phyloP scores from a whole-genome alignment of 2,329 filamentous ascomycete species.

The Curvularia eragrostidis region DNA sequence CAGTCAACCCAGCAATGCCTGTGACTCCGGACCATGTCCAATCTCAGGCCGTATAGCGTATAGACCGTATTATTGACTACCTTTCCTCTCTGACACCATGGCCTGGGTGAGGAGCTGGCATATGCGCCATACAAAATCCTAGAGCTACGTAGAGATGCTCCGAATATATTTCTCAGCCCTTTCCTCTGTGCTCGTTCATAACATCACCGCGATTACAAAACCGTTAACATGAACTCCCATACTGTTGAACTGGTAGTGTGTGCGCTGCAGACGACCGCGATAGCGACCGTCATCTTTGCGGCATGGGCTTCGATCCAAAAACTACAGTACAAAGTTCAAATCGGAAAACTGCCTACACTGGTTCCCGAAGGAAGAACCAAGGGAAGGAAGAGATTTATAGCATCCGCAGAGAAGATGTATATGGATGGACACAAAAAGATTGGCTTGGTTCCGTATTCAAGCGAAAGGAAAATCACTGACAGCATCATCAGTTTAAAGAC shows the following conservation, averaged over 20 bases:
- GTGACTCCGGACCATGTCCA: neutral
- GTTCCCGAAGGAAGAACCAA: slow-evolving; percentile 24
- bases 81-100: neutral
- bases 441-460: neutral
- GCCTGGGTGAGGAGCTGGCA: neutral
- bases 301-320: slow-evolving; percentile 30
- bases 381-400: slow-evolving; percentile 30
- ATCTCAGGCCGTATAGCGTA: slow-evolving; percentile 7
- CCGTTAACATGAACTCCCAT: slow-evolving; percentile 29
- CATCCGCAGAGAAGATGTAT: slow-evolving; percentile 36
- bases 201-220: neutral
- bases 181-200: no score
- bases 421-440: slow-evolving; percentile 40
- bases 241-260: slow-evolving; percentile 25
- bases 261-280: slow-evolving; percentile 31
- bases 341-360: slow-evolving; percentile 37
- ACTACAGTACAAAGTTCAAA: slow-evolving; percentile 28
- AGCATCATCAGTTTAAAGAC: slow-evolving; percentile 37
- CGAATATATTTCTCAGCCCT: neutral
- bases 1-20: neutral
- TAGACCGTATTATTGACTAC: neutral
- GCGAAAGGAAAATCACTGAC: slow-evolving; percentile 11
- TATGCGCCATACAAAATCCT: neutral
- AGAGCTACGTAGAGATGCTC: neutral
- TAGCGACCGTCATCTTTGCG: slow-evolving; percentile 36